phyloP scores from a whole-genome alignment of 1,284 basidiomycete species.

The Hymenochaete sp. region DNA sequence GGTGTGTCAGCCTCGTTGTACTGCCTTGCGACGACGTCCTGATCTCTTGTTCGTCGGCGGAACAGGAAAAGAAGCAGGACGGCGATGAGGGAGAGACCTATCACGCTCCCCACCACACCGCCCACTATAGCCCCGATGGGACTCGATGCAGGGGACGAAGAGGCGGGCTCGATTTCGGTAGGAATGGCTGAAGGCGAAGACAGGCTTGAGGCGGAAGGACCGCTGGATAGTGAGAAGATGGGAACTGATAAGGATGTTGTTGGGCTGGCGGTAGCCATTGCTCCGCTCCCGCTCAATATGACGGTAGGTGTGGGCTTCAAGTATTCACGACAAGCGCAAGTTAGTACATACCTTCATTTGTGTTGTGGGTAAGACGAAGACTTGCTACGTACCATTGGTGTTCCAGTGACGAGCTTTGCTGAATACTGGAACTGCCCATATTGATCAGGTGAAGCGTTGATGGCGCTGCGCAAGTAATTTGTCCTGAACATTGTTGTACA shows the following conservation, averaged over 20 bases:
- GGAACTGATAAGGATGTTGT: not conserved
- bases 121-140: no score
- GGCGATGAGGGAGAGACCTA: no score
- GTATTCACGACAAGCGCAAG: not conserved
- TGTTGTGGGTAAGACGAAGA: not conserved
- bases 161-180: no score
- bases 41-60: no score
- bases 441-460: slow-evolving; percentile 10
- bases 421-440: slow-evolving; percentile 4
- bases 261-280: slow-evolving; percentile 9
- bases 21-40: no score
- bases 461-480: slow-evolving; percentile 9
- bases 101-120: no score
- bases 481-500: not conserved
- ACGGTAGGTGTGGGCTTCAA: slow-evolving; percentile 9
- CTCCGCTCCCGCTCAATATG: slow-evolving; percentile 11
- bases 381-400: slow-evolving; percentile 5
- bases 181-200: no score
- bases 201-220: no score
- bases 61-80: no score
- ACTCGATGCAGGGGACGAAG: no score
- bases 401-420: slow-evolving; percentile 11
- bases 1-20: no score
- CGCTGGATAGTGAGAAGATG: not conserved
- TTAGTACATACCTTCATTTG: not conserved